A percentile compares a stretch with the other conserved stretches of the same genome.
phyloP scores from a whole-genome alignment of 108 stramenopile species.

The Stephanodiscus triporus region DNA sequence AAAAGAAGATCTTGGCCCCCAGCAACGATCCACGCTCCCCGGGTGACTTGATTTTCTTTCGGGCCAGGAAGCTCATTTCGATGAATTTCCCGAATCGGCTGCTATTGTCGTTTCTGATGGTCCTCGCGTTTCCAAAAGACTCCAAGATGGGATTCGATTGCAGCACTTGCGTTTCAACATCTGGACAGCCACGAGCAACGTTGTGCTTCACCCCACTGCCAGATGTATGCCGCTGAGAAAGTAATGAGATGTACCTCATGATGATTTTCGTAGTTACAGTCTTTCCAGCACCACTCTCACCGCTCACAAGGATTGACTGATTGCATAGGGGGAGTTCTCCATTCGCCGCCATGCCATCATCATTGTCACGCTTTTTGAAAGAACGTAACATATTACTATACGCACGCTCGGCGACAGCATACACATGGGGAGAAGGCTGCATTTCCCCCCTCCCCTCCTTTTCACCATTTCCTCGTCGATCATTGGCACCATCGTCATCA shows the following conservation, averaged over 20 bases:
- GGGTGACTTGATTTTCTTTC: conserved; percentile 46
- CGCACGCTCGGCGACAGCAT: conserved; percentile 91
- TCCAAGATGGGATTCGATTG: conserved; percentile 91
- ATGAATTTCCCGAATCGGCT: conserved; percentile 97
- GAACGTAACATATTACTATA: conserved; percentile 72
- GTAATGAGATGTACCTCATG: conserved; percentile 81
- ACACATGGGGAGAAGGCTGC: conserved; percentile 70
- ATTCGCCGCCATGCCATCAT: conserved; percentile 17
- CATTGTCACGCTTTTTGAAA: conserved; percentile 44
- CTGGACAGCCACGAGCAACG: conserved; percentile 25
- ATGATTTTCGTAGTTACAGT: conserved; percentile 89
- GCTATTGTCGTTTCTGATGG: conserved; percentile 90
- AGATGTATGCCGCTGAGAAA: conserved; percentile 52
- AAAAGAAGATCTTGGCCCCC: conserved; percentile 80
- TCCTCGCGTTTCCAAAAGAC: conserved; percentile 93
- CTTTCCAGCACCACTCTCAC: conserved; percentile 87
- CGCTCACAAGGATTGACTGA: conserved; percentile 75
- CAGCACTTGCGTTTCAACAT: conserved; percentile 82
- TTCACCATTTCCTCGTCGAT: conserved; percentile 1
- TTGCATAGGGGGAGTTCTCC: conserved; percentile 29
- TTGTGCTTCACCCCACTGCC: conserved; percentile 51
- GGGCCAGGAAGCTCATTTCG: conserved; percentile 67
- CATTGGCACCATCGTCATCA: conserved; percentile 19
- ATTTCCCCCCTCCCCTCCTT: conserved; percentile 2
- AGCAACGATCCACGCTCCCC: conserved; percentile 52